Evolutionary conservation across 352 stramenopile genomes (phyloP).

Genomic region (Blastocystis hominis): DNA sequence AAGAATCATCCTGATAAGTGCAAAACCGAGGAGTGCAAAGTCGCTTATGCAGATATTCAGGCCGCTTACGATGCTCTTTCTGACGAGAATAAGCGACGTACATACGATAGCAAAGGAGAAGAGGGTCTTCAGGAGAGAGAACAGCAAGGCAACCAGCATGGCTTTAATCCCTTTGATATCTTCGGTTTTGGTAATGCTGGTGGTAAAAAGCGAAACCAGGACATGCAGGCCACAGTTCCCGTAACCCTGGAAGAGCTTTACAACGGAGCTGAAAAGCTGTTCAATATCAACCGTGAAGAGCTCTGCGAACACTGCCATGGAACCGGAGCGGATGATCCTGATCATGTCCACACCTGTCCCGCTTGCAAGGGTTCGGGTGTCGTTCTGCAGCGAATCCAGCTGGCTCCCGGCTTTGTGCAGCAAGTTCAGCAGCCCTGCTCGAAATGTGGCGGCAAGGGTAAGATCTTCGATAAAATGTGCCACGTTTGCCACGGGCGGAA

Average conservation of each 20-base stretch:
- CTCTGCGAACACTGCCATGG: constrained; percentile 84
- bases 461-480: constrained; percentile 76
- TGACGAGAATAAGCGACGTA: constrained; percentile 49
- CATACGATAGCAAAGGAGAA: constrained; percentile 54
- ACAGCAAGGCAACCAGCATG: constrained; percentile 45
- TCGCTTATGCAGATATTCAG: constrained; percentile 47
- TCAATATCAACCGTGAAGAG: constrained; percentile 80
- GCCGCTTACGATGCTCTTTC: constrained; percentile 46
- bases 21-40: constrained; percentile 64
- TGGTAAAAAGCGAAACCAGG: constrained; percentile 53
- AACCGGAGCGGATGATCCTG: constrained; percentile 75
- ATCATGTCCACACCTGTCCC: constrained; percentile 72
- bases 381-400: constrained; percentile 70
- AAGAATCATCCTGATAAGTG: constrained; percentile 90
- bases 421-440: constrained; percentile 77
- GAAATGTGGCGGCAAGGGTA: constrained; percentile 77
- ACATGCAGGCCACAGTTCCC: constrained; percentile 60
- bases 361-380: constrained; percentile 85
- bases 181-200: constrained; percentile 50
- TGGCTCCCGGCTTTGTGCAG: constrained; percentile 77
- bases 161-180: constrained; percentile 58
- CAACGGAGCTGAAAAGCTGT: constrained; percentile 82
- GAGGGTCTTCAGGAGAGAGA: constrained; percentile 54
- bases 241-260: constrained; percentile 85
- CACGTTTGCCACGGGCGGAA: constrained; percentile 81